Percentiles rank a stretch among this genome's conserved stretches.
Evolutionary conservation across 2,329 filamentous ascomycete genomes (phyloP).

Genomic region (Periconia digitata): DNA sequence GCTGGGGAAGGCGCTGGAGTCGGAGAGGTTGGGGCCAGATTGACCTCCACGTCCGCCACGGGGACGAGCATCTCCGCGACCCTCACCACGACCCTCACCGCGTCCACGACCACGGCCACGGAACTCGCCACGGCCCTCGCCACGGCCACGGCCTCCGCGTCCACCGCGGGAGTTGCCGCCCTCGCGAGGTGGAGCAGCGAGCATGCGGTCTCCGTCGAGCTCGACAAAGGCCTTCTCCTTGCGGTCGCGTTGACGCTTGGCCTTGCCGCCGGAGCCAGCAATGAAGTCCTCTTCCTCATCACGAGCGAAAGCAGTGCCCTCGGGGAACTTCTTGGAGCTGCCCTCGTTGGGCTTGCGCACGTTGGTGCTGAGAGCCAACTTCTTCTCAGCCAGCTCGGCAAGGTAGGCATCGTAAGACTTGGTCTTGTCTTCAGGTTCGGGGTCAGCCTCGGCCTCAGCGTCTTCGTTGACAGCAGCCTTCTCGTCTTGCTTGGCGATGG

Average conservation of each 20-base stretch:
- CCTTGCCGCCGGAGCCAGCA: slow-evolving; percentile 72
- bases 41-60: slow-evolving; percentile 51
- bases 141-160: slow-evolving; percentile 53
- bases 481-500: slow-evolving; percentile 82
- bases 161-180: slow-evolving; percentile 28
- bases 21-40: slow-evolving; percentile 50
- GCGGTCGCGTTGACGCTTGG: slow-evolving; percentile 79
- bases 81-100: slow-evolving; percentile 53
- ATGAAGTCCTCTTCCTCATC: slow-evolving; percentile 69
- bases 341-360: slow-evolving; percentile 93
- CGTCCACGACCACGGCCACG: slow-evolving; percentile 52
- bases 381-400: slow-evolving; percentile 74
- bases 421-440: slow-evolving; percentile 77
- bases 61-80: slow-evolving; percentile 51
- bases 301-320: slow-evolving; percentile 68
- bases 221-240: slow-evolving; percentile 90
- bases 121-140: slow-evolving; percentile 56
- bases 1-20: slow-evolving; percentile 57
- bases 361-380: slow-evolving; percentile 68
- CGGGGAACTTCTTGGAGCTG: slow-evolving; percentile 90
- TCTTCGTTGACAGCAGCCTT: slow-evolving; percentile 57
- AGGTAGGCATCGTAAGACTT: slow-evolving; percentile 91
- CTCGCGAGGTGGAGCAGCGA: slow-evolving; percentile 56
- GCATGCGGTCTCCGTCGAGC: slow-evolving; percentile 71
- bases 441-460: slow-evolving; percentile 47